Base-by-base conservation (phyloP, 106 monocot genomes). In the Dendrobium chrysotoxum region DNA sequence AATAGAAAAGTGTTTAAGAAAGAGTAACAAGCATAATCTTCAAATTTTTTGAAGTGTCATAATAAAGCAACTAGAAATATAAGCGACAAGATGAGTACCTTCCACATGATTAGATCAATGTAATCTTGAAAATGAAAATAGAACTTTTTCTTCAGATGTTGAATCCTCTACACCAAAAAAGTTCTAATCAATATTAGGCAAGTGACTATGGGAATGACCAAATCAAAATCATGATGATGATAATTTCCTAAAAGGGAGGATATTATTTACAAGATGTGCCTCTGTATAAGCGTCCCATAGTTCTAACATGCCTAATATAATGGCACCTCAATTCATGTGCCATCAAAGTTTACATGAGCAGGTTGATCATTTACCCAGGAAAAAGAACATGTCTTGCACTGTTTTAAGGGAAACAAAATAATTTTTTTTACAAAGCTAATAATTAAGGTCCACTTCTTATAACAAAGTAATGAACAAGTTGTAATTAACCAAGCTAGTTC, bases 101-200 rank as follows among this genome's bases (percentile, higher is more conserved):
- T 99, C 85, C 89, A 93, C 84, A 99, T 93, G 79, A 99, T 90
- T 38, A 99, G 86, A 79, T 95, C 89, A 84, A 95, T 79, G 80
- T 91, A 99, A 83, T 99, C 95, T 91, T 95, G 95, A 87, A 99
- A 99, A 87, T 93, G 93, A 75, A 91, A 91, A 83, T 99, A 95
- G 76, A 99, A 99, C 86, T 91, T 95, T 84, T 93, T 97, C 86
- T 94, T 94, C 65, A 99, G 85, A 86, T 75, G 78, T 58, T 91
- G 93, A 87, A 90, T 95, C 88, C 95, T 95, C 99, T 99, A 89
- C 18, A 83, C 88, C 53, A 78, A 57, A 81, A 74, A 71, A 23
- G 40, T 53, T 4, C 15, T 80, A 64, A 80, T 75, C 67, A 58
- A 50, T 35, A 80, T 4, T 45, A 23, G 9, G 9, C 21, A 20